phyloP scores from a whole-genome alignment of 371 early-diverging fungal species.

The Zychaea mexicana region DNA sequence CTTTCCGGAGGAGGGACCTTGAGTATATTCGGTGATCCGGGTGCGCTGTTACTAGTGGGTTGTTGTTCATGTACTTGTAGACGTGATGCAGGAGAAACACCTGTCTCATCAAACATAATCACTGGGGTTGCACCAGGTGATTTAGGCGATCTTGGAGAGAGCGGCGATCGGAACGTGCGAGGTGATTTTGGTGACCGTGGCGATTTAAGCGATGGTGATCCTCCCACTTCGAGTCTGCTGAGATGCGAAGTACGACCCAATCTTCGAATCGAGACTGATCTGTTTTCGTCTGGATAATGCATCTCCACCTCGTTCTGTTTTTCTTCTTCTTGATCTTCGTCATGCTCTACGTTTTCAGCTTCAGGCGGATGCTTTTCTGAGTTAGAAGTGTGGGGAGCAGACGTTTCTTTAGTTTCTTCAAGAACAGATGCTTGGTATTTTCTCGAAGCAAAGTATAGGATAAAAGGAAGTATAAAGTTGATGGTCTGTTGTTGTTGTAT shows the following conservation, averaged over 20 bases:
- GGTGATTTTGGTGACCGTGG: conserved; percentile 4
- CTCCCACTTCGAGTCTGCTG: conserved; percentile 11
- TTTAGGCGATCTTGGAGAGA: not conserved
- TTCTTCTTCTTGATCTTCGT: not conserved
- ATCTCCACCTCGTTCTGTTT: conserved; percentile 30
- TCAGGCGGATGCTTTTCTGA: not conserved
- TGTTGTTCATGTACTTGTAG: conserved; percentile 9
- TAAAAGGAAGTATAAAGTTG: conserved; percentile 77
- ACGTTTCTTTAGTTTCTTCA: conserved; percentile 8
- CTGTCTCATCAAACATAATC: not conserved
- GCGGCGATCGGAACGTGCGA: not conserved
- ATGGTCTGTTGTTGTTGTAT: conserved; percentile 47
- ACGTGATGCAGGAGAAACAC: conserved; percentile 12
- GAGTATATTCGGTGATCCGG: conserved; percentile 13
- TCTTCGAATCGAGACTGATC: conserved; percentile 37
- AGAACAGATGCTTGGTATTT: conserved; percentile 39
- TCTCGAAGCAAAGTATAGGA: conserved; percentile 71
- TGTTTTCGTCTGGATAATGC: conserved; percentile 42
- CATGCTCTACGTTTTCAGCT: not conserved
- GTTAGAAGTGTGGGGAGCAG: not conserved
- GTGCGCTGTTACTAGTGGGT: not conserved
- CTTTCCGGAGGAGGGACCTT: conserved; percentile 1
- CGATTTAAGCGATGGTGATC: too few relatives aligned
- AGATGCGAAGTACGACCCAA: conserved; percentile 12
- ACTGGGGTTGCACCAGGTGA: conserved; percentile 5